Conservation (phyloP, 768 basidiomycete species). For the Exsudoporus frostii region DNA sequence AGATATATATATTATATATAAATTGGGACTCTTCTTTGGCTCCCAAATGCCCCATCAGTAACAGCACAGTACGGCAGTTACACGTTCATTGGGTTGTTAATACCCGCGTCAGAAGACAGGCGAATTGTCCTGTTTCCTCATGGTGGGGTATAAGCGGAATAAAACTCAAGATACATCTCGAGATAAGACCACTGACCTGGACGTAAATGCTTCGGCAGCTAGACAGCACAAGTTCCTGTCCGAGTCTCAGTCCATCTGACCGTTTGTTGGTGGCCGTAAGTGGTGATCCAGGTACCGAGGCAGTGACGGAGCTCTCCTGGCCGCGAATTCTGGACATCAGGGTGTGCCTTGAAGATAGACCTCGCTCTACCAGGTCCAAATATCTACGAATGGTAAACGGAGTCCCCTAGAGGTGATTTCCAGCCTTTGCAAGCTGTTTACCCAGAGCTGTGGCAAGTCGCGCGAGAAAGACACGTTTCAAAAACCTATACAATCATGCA, state of each 20-base stretch:
- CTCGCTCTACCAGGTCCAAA: background rate
- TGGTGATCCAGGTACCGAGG: background rate
- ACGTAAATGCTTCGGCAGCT: background rate
- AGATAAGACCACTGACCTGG: background rate
- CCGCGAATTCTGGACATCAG: too few relatives aligned
- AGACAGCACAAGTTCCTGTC: background rate
- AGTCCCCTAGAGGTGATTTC: background rate
- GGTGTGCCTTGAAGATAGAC: background rate
- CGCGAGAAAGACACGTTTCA: background rate
- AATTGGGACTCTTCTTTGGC: background rate
- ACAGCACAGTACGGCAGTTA: background rate
- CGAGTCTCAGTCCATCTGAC: background rate
- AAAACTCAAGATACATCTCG: background rate
- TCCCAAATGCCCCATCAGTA: background rate
- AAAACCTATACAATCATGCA: background rate
- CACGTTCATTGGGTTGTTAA: constrained; percentile 2
- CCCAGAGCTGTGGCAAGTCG: background rate
- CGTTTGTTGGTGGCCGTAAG: background rate
- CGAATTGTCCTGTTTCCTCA: background rate
- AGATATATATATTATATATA: background rate
- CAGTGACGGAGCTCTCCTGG: background rate
- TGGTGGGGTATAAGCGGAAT: constrained; percentile 5
- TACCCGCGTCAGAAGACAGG: background rate
- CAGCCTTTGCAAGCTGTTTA: background rate
- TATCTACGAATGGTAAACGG: background rate